phyloP scores from a whole-genome alignment of 208 protist species.

The Tritrichomonas foetus region DNA sequence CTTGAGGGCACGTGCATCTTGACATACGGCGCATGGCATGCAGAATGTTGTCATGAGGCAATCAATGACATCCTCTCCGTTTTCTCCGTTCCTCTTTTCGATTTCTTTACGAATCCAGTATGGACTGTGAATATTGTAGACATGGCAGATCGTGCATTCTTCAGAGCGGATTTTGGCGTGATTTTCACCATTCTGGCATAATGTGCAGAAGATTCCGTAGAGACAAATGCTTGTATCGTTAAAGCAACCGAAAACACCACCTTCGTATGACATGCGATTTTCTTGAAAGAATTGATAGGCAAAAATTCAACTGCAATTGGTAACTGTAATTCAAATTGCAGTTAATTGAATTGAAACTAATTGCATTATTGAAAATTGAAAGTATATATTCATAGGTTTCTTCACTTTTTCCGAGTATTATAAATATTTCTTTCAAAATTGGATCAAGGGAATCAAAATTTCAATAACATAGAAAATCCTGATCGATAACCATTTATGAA shows the following conservation, averaged over 20 bases:
- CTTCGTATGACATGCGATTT: no score
- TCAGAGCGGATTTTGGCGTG: background rate
- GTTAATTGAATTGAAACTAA: no score
- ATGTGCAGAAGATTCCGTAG: background rate
- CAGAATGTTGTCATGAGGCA: slow-evolving; percentile 9
- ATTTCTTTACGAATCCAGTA: background rate
- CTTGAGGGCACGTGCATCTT: background rate
- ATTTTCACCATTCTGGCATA: slow-evolving; percentile 5
- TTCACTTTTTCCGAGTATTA: no score
- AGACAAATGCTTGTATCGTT: background rate
- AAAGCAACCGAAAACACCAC: slow-evolving; percentile 1
- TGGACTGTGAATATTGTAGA: background rate
- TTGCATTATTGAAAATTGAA: no score
- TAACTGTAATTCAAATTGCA: no score
- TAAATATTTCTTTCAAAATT: no score
- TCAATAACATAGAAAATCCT: no score
- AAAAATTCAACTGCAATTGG: no score
- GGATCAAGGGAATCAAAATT: no score
- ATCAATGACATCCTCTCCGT: background rate
- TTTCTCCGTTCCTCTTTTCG: background rate
- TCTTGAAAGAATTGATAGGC: no score
- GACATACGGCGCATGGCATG: background rate
- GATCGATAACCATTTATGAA: no score
- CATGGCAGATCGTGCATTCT: background rate
- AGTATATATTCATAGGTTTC: no score